Conservation (phyloP, 306 rosid species). For the Oemleria cerasiformis region DNA sequence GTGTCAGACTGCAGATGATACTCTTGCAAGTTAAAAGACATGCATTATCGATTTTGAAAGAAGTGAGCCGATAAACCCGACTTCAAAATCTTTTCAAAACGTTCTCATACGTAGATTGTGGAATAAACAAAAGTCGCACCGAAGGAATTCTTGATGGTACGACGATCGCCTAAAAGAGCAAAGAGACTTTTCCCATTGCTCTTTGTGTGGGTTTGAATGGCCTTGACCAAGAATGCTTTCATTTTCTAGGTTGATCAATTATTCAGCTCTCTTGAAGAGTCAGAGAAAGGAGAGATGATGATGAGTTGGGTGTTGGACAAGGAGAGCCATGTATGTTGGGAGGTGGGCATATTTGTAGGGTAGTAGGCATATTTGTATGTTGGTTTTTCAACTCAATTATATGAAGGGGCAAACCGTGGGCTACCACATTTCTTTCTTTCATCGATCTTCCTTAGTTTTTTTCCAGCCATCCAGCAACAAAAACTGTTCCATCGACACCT, state of each 20-base stretch:
- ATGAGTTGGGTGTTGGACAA: slow-evolving; percentile 16
- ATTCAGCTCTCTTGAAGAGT: background rate
- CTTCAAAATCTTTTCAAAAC: no score
- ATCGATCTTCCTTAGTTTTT: background rate
- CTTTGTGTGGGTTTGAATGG: background rate
- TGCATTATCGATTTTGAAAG: no score
- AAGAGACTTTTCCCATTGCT: background rate
- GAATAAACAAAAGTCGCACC: no score
- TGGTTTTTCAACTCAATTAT: slow-evolving; percentile 4
- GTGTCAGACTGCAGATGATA: no score
- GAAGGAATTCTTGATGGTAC: no score
- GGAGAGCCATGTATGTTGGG: slow-evolving; percentile 33
- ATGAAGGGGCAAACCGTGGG: slow-evolving; percentile 4
- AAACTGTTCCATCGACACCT: background rate
- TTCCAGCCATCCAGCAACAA: background rate
- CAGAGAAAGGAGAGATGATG: background rate
- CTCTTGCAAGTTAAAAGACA: no score
- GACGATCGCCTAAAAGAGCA: background rate
- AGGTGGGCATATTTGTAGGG: slow-evolving; percentile 29
- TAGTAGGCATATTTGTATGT: background rate
- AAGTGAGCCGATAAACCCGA: background rate
- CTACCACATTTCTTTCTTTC: slow-evolving; percentile 7
- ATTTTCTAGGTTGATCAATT: background rate
- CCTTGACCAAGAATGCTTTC: slow-evolving; percentile 5
- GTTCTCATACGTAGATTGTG: no score